phyloP scores from a whole-genome alignment of 306 rosid species.

The Quercus agrifolia region DNA sequence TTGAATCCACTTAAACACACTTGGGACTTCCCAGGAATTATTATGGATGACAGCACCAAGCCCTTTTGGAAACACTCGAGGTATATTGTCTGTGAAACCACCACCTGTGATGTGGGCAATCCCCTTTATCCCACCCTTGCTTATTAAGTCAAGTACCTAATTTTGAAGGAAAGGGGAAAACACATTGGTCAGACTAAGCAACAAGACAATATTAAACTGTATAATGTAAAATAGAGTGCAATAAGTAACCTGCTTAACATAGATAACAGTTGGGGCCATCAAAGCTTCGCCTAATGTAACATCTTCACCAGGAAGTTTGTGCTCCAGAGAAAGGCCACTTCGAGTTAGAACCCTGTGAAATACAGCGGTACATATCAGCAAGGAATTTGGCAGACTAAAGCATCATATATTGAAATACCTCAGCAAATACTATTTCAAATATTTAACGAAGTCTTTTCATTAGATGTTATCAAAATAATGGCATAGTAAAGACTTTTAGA shows the following conservation, averaged over 20 bases:
- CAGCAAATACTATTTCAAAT: background rate
- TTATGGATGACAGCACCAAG: conserved; percentile 64
- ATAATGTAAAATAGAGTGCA: background rate
- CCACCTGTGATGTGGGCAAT: conserved; percentile 92
- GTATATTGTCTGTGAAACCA: conserved; percentile 89
- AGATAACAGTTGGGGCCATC: conserved; percentile 83
- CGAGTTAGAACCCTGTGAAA: conserved; percentile 56
- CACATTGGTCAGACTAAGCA: background rate
- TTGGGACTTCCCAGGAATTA: conserved; percentile 68
- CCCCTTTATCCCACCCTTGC: conserved; percentile 82
- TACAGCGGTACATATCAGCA: conserved; percentile 8
- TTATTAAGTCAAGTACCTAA: conserved; percentile 72
- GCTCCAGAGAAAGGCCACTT: conserved; percentile 65
- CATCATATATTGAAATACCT: no score
- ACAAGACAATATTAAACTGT: background rate
- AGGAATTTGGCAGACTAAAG: background rate
- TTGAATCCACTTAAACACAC: conserved; percentile 85
- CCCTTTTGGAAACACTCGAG: conserved; percentile 78
- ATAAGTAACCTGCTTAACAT: conserved; percentile 75
- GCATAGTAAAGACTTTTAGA: background rate
- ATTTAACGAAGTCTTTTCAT: background rate
- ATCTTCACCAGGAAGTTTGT: conserved; percentile 60
- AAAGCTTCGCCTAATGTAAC: conserved; percentile 75
- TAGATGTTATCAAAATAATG: background rate
- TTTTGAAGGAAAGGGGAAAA: conserved; percentile 8